Base-by-base conservation (phyloP, 768 basidiomycete species). In the Trametes sanguinea region DNA sequence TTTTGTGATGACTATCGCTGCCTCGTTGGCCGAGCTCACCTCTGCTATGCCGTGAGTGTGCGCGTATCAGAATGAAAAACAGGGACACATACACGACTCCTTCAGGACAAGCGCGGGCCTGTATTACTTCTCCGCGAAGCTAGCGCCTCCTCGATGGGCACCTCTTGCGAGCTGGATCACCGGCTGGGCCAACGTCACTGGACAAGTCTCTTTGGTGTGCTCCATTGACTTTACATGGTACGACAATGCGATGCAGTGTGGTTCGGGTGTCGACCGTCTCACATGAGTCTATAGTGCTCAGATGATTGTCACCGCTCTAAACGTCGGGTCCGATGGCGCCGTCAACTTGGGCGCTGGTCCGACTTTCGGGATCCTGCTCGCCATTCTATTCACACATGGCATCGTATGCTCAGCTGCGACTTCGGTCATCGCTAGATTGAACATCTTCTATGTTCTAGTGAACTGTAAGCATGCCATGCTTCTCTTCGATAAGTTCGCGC, bases 51-150 rank as follows among this genome's bases (percentile, higher is more conserved):
- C 89, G 88, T 90, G 72, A 72, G 85, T 80, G 2, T 29, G 22
- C 22, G 22, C 22, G 22, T 22, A 22, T 22, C 22, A 22, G 22
- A 22, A 22, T 22, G 22, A 1, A 22, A 22, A 22, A 22, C 22
- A 22, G 22, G 22, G 22, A 22, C 22, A 22, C 42, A 35, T 45
- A 32, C 9, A 11, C 16, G 29, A 17, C 40, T 17, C 32, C 1
- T 30, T 11, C 54, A 90, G 89, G 54, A 91, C 89, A 27, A 90
- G 89, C 64, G 89, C 89, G 6, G 89, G 89, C 0, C 76, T 91
- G 16, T 90, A 90, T 71, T 91, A 90, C 71, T 90, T 90, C 72
- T 87, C 89, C 2, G 86, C 89, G 0, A 90, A 87, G 69, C 72
- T 91, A 46, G 89, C 89, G 2, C 86, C 87, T 1, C 79, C 80